Evolutionary conservation across 805 yeast genomes (phyloP).

Genomic region (Kodamaea kaohsiungensis): DNA sequence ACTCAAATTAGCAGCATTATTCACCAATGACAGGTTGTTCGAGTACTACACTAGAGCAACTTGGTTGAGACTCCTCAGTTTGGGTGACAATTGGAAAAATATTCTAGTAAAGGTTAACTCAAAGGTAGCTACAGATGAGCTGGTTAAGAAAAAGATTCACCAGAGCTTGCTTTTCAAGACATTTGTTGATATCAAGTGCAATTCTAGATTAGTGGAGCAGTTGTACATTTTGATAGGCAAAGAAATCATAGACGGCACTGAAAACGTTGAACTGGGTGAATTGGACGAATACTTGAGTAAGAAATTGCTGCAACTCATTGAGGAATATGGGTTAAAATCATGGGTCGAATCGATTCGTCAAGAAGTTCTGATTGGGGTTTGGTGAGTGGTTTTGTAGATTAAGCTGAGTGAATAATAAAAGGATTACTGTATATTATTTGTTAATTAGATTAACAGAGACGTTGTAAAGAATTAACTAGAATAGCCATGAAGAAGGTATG

Average conservation of each 20-base stretch:
- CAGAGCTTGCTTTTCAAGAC: slow-evolving; percentile 50
- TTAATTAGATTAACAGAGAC: no score
- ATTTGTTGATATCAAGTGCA: slow-evolving; percentile 15
- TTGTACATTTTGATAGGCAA: slow-evolving; percentile 16
- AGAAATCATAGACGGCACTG: neutral
- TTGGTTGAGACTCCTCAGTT: slow-evolving; percentile 60
- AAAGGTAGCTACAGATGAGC: slow-evolving; percentile 38
- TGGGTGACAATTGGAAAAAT: slow-evolving; percentile 51
- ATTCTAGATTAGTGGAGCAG: slow-evolving; percentile 11
- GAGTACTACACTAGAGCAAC: slow-evolving; percentile 29
- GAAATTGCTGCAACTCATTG: slow-evolving; percentile 3
- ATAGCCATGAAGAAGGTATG: no score
- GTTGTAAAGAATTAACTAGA: no score
- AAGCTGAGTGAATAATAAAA: neutral
- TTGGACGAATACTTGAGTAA: slow-evolving; percentile 1
- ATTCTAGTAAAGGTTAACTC: slow-evolving; percentile 34
- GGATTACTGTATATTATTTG: neutral
- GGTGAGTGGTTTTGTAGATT: neutral
- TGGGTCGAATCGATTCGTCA: slow-evolving; percentile 25
- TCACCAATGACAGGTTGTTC: slow-evolving; percentile 25
- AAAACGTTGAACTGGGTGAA: neutral
- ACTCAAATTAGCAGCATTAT: slow-evolving; percentile 49
- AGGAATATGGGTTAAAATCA: slow-evolving; percentile 10
- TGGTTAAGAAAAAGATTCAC: slow-evolving; percentile 36
- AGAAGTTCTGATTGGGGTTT: slow-evolving; percentile 15